Percentiles rank a stretch among this genome's conserved stretches.
These are phyloP conservation scores for Juglanconis oblonga DNA, from an alignment of 2,329 filamentous ascomycete genomes.

Conservation along the genomic window DNA sequence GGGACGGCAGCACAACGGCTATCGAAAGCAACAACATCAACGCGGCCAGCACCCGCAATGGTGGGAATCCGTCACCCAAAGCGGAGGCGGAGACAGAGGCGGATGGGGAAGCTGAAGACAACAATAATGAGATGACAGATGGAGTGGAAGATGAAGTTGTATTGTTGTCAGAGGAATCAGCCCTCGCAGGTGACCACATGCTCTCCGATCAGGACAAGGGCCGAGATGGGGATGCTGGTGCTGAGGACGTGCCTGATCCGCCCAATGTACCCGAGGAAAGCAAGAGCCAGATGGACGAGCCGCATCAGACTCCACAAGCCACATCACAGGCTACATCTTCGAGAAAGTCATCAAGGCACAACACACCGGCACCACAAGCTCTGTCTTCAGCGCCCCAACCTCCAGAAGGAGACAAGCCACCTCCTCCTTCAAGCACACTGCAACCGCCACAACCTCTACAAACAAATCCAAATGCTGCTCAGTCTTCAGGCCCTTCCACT, in stretches of 20 bases:
- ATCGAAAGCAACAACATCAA: neutral
- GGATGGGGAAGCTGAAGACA: no score
- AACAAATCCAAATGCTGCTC: conserved; percentile 6
- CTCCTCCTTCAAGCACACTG: neutral
- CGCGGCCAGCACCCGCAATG: neutral
- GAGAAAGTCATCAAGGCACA: neutral
- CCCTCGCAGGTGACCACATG: neutral
- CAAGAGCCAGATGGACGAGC: neutral
- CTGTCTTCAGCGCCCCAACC: neutral
- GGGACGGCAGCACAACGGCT: neutral
- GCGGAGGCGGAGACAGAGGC: neutral
- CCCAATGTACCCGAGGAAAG: neutral
- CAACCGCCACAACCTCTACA: neutral
- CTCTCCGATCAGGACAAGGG: neutral
- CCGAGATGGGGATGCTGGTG: neutral
- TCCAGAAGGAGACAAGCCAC: neutral
- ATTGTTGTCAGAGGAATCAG: conserved; percentile 8
- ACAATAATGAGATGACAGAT: neutral
- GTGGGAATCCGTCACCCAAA: neutral
- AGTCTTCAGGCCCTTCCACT: conserved; percentile 23
- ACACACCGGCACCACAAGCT: neutral
- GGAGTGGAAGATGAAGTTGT: conserved; percentile 8
- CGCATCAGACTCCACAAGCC: neutral
- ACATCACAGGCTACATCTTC: neutral
- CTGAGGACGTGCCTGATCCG: neutral